phyloP scores from a whole-genome alignment of 371 early-diverging fungal genomes.

The Apophysomyces elegans region DNA sequence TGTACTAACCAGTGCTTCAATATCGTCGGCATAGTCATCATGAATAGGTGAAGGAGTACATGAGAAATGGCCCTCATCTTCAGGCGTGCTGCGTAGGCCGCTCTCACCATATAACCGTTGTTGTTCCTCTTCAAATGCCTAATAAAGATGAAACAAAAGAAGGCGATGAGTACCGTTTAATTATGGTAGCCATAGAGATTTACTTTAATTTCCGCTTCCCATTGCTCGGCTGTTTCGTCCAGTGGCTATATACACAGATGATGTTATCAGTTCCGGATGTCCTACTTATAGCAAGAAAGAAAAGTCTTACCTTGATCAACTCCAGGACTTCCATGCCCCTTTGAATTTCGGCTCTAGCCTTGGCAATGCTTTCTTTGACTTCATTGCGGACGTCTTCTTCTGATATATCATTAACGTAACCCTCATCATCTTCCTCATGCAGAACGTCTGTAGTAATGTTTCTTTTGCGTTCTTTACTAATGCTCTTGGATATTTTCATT shows the following conservation, averaged over 20 bases:
- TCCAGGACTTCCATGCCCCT: conserved; percentile 61
- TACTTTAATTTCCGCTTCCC: conserved; percentile 46
- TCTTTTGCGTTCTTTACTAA: conserved; percentile 1
- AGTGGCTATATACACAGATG: conserved; percentile 21
- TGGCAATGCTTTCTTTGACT: conserved; percentile 62
- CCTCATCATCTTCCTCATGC: conserved; percentile 31
- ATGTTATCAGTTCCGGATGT: not conserved
- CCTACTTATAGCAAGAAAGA: not conserved
- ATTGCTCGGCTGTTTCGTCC: conserved; percentile 43
- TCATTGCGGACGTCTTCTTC: conserved; percentile 38
- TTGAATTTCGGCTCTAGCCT: conserved; percentile 65
- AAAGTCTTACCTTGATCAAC: conserved; percentile 31
- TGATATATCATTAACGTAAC: conserved; percentile 32
- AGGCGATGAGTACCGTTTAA: not conserved
- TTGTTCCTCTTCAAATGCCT: conserved; percentile 46
- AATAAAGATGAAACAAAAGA: not conserved
- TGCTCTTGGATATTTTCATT: conserved; percentile 8
- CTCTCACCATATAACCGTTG: conserved; percentile 28
- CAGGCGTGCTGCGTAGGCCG: conserved; percentile 29
- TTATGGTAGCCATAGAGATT: not conserved
- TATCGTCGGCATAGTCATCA: conserved; percentile 34
- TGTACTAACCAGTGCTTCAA: conserved; percentile 33
- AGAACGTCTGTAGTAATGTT: not conserved
- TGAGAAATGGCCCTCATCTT: conserved; percentile 50
- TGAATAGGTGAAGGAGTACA: conserved; percentile 41